Base-by-base conservation (phyloP, 1,284 basidiomycete genomes). In the Entoloma clypeatum region DNA sequence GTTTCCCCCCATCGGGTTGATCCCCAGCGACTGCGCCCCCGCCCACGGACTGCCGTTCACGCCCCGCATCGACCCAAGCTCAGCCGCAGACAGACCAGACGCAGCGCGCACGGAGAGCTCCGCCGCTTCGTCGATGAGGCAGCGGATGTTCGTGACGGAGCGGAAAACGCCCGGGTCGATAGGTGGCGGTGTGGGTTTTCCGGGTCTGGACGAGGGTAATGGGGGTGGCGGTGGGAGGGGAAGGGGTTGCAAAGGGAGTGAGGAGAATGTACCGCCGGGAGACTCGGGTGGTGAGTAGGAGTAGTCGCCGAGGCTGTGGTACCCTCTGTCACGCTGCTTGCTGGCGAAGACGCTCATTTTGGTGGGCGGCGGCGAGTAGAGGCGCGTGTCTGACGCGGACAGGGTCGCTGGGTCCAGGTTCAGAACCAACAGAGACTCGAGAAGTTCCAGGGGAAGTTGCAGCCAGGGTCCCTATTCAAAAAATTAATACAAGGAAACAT, bases 91-190 rank as follows among this genome's bases (percentile, higher is more conserved):
- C 16, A 91, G 60, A 1, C 87, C 86, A 4, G 86, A 88, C 8
- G 83, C 77, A 11, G 88, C 87, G 26, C 88, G 79, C 4, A 91
- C 82, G 9, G 83, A 84, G 5, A 91, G 69, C 55, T 88, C 87
- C 0, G 87, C 76, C 1, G 88, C 88, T 55, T 90, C 87, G 58
- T 92, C 87, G 47, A 92, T 86, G 24, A 90, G 75, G 36, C 77
- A 66, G 18, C 88, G 77, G 41, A 91, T 88, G 21, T 72, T 67
- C 0, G 76, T 69, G 19, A 90, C 80, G 36, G 75, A 82, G 21
- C 79, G 75, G 53, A 92, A 88, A 2, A 88, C 85, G 30, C 85
- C 86, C 1, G 87, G 86, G 54, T 91, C 87, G 38, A 92, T 86
- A 11, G 86, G 88, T 0, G 86, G 86, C 0, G 88, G 88, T 0